Base-by-base conservation (phyloP, 441 rosid species). In the Bocquillonia castaneifolia region DNA sequence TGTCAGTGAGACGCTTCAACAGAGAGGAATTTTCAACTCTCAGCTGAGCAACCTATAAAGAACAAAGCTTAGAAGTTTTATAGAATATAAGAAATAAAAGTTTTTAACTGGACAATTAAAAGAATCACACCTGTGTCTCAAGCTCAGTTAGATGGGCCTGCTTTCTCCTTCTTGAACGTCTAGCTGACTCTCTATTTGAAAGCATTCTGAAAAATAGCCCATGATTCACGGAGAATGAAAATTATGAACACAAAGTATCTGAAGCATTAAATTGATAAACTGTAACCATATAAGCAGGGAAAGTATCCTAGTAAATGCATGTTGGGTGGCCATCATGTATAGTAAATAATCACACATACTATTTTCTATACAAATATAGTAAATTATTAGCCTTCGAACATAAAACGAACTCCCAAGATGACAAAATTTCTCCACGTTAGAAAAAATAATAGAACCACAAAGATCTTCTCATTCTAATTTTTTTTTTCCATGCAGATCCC, bases 121-220 rank as follows among this genome's bases (percentile, higher is more conserved):
- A 66, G 42, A 67, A 40, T 40, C 58, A 44, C 42, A 89, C 97
- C 95, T 93, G 97, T 55, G 84, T 84, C 81, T 93, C 99, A 9
- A 93, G 88, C 73, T 93, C 97, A 76, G 74, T 83, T 79, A 93
- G 68, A 71, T 89, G 99, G 48, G 82, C 97, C 72, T 89, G 96
- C 72, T 91, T 93, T 84, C 96, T 85, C 77, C 92, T 85, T 84
- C 96, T 86, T 64, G 96, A 93, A 28, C 96, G 92, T 71, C 99
- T 86, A 29, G 98, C 97, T 32, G 98, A 93, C 81, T 93, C 98
- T 73, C 96, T 85, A 80, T 93, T 93, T 60, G 96, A 93, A 74
- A 81, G 79, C 96, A 91, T 91, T 78, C 97, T 93, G 77, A 26
- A 62, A 20, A 59, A 58, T 36, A 76, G 9, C 62, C 68, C 32